phyloP scores from a whole-genome alignment of 2,329 filamentous ascomycete species.

The Aureobasidium sp. region DNA sequence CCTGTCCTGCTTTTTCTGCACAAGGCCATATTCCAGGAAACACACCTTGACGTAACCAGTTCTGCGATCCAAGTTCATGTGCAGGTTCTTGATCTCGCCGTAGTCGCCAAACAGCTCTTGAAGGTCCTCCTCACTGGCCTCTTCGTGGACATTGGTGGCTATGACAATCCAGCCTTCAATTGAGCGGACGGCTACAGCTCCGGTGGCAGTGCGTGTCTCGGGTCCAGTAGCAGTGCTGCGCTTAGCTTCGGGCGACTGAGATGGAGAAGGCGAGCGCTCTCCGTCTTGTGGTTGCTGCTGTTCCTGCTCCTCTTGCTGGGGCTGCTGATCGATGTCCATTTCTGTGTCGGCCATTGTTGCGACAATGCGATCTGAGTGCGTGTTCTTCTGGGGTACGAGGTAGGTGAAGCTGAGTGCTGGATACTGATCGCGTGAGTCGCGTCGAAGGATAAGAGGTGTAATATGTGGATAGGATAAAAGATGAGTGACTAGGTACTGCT shows the following conservation, averaged over 20 bases:
- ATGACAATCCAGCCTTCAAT: conserved; percentile 88
- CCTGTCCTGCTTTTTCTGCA: not conserved
- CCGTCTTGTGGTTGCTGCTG: not conserved
- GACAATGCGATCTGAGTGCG: not conserved
- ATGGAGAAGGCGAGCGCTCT: conserved; percentile 21
- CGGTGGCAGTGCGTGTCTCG: conserved; percentile 65
- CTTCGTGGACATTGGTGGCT: conserved; percentile 81
- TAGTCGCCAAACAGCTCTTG: conserved; percentile 77
- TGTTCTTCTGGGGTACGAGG: not conserved
- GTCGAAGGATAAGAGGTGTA: not conserved
- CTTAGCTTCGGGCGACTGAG: not conserved
- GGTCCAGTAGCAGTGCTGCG: conserved; percentile 27
- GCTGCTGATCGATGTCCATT: conserved; percentile 50
- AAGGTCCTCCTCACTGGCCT: conserved; percentile 75
- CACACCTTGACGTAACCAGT: conserved; percentile 82
- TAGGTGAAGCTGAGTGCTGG: not conserved
- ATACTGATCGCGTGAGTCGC: not conserved
- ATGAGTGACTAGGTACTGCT: not conserved
- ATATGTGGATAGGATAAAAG: not conserved
- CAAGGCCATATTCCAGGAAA: conserved; percentile 18
- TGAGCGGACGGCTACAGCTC: conserved; percentile 74
- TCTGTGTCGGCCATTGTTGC: conserved; percentile 34
- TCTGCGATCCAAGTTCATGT: conserved; percentile 73
- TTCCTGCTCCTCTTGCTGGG: conserved; percentile 24
- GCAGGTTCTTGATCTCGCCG: conserved; percentile 81